Evolutionary conservation across 2,329 filamentous ascomycete species (phyloP), one percentile per base, ranked within the genome.

Genomic region (Ceratocystis smalleyi): DNA sequence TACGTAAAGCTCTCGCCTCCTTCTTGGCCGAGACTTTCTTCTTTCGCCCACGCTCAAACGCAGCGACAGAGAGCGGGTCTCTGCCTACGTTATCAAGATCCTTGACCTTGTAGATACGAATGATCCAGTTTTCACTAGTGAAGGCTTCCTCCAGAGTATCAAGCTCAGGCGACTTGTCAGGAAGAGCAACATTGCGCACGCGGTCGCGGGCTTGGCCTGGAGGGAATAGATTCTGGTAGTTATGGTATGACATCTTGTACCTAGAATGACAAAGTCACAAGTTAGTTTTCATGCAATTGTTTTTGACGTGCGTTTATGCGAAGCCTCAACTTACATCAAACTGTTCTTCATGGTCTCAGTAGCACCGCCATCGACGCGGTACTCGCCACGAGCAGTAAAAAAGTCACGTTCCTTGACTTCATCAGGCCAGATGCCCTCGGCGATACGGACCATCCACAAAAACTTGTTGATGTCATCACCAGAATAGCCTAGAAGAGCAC

Each of bases 201-300:
- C 94, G 87, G 74, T 99, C 94, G 70, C 85, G 79, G 43, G 89
- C 91, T 76, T 97, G 91, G 68, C 94, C 94, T 1, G 87, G 81
- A 55, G 91, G 92, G 83, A 97, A 99, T 68, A 99, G 84, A 59
- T 82, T 78, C 75, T 92, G 83, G 80, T 89, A 99, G 81, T 97
- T 97, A 83, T 99, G 89, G 82, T 99, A 99, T 24, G 91, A 96
- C 91, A 99, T 96, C 83, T 99, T 99, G 84, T 99, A 99, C 90
- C 91, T 96, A 69, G 27, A 35, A 57, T 30, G 4, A 35, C 17
- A 30, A 57, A 57, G 10, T 17, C 27, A 54, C n/a, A 27, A 59
- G 70, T 64, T 71, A 66, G 49, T 55, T 66, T 63, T 24, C 32
- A 40, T 27, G 59, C 22, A 32, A 35, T 17, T 7, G 51, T 17